These are phyloP conservation scores for Sclerotinia spermophila DNA, from an alignment of 2,329 filamentous ascomycete species.

Conservation along the genomic window DNA sequence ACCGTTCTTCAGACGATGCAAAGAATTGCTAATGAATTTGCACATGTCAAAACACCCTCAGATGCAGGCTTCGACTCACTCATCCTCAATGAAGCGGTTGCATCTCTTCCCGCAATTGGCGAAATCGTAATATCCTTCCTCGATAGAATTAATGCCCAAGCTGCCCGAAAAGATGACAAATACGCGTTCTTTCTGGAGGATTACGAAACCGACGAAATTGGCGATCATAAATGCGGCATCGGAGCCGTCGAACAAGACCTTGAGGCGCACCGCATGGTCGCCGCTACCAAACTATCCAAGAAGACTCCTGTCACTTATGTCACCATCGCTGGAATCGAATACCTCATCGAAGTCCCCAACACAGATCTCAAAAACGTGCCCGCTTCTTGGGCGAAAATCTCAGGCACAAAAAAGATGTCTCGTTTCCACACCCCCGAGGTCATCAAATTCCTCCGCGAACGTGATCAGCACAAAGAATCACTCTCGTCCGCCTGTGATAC, in stretches of 20 bases:
- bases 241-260: slow-evolving; percentile 89
- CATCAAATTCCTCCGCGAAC: slow-evolving; percentile 74
- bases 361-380: slow-evolving; percentile 79
- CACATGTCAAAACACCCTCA: slow-evolving; percentile 58
- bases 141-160: slow-evolving; percentile 78
- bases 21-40: slow-evolving; percentile 72
- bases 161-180: slow-evolving; percentile 85
- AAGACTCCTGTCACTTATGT: slow-evolving; percentile 70
- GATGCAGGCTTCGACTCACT: slow-evolving; percentile 70
- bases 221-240: slow-evolving; percentile 84
- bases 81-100: slow-evolving; percentile 68
- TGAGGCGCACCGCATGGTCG: slow-evolving; percentile 67
- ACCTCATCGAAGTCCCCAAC: slow-evolving; percentile 88
- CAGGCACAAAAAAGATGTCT: slow-evolving; percentile 85
- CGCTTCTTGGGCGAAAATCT: slow-evolving; percentile 92
- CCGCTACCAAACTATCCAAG: slow-evolving; percentile 68
- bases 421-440: slow-evolving; percentile 95
- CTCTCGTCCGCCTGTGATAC: slow-evolving; percentile 86
- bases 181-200: slow-evolving; percentile 89
- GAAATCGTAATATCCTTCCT: slow-evolving; percentile 71
- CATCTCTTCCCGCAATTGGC: slow-evolving; percentile 71
- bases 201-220: slow-evolving; percentile 84
- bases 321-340: slow-evolving; percentile 88
- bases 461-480: slow-evolving; percentile 92
- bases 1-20: slow-evolving; percentile 82